A percentile compares a stretch with the other conserved stretches of the same genome.
Evolutionary conservation across 768 basidiomycete genomes (phyloP).

Genomic region (Mycena olivaceomarginata): DNA sequence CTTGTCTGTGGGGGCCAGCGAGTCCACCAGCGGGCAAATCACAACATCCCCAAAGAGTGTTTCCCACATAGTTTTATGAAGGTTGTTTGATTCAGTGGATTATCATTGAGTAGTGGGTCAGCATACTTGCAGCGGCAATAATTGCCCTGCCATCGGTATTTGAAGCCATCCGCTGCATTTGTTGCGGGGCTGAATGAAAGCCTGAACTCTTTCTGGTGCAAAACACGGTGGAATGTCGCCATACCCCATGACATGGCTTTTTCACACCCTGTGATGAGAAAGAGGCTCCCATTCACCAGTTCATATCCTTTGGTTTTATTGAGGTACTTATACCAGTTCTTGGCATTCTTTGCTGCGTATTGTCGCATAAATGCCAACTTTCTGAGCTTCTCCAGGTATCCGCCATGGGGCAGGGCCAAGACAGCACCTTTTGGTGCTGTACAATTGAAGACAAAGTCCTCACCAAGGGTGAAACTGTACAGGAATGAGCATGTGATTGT

Average conservation of each 20-base stretch:
- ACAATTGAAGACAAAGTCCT: not conserved
- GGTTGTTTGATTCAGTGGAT: not conserved
- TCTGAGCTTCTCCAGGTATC: slow-evolving; percentile 32
- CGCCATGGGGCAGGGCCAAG: slow-evolving; percentile 42
- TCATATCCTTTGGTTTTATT: slow-evolving; percentile 25
- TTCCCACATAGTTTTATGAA: not conserved
- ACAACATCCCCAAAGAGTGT: not conserved
- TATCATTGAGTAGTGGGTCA: too few relatives aligned
- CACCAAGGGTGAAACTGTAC: too few relatives aligned
- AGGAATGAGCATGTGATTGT: too few relatives aligned
- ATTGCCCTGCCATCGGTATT: not conserved
- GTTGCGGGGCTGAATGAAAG: too few relatives aligned
- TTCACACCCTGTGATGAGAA: too few relatives aligned
- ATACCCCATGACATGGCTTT: slow-evolving; percentile 30
- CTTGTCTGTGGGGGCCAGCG: not conserved
- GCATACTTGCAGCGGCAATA: too few relatives aligned
- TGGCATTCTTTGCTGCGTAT: slow-evolving; percentile 40
- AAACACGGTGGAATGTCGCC: slow-evolving; percentile 37
- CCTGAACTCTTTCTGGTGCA: too few relatives aligned
- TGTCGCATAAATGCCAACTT: slow-evolving; percentile 26
- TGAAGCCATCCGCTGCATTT: slow-evolving; percentile 39
- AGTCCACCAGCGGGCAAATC: slow-evolving; percentile 1
- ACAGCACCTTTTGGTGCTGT: slow-evolving; percentile 35
- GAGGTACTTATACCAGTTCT: slow-evolving; percentile 16
- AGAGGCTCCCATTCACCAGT: slow-evolving; percentile 38